Conservation (phyloP, 257 asterid genomes). For the Handroanthus guayacan region DNA sequence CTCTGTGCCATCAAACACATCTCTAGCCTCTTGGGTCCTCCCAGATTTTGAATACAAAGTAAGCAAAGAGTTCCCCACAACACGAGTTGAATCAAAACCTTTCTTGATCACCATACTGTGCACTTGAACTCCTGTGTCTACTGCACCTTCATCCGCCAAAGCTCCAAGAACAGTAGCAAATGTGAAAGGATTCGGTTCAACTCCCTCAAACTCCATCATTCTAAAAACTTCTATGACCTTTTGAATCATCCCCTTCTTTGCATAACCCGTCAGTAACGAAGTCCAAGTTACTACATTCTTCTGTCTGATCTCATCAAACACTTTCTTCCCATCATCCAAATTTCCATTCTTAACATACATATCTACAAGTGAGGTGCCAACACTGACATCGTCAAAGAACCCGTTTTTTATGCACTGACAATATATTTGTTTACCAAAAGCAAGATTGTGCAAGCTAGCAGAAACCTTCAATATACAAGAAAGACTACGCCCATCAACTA, state of each 20-base stretch:
- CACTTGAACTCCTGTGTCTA: constrained; percentile 65
- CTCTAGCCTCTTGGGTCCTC: constrained; percentile 70
- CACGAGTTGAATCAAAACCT: constrained; percentile 59
- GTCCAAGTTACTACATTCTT: constrained; percentile 95
- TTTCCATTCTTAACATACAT: constrained; percentile 74
- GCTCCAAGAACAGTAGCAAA: constrained; percentile 81
- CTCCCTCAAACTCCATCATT: constrained; percentile 60
- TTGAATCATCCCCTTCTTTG: constrained; percentile 51
- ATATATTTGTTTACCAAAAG: constrained; percentile 72
- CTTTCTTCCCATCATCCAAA: constrained; percentile 57
- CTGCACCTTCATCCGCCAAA: constrained; percentile 63
- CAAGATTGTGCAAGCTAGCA: constrained; percentile 50
- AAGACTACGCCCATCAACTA: constrained; percentile 64
- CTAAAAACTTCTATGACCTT: constrained; percentile 55
- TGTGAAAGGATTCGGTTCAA: constrained; percentile 81
- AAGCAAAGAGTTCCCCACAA: constrained; percentile 80
- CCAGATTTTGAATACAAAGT: constrained; percentile 80
- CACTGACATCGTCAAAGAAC: constrained; percentile 72
- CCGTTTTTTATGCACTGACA: constrained; percentile 75
- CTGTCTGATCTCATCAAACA: constrained; percentile 73
- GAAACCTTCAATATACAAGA: constrained; percentile 81
- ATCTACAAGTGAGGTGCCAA: constrained; percentile 83
- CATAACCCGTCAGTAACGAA: constrained; percentile 74
- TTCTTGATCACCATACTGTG: constrained; percentile 69
- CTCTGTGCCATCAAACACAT: constrained; percentile 58